phyloP scores from a whole-genome alignment of 208 protist genomes.

The Acanthamoeba triangularis region DNA sequence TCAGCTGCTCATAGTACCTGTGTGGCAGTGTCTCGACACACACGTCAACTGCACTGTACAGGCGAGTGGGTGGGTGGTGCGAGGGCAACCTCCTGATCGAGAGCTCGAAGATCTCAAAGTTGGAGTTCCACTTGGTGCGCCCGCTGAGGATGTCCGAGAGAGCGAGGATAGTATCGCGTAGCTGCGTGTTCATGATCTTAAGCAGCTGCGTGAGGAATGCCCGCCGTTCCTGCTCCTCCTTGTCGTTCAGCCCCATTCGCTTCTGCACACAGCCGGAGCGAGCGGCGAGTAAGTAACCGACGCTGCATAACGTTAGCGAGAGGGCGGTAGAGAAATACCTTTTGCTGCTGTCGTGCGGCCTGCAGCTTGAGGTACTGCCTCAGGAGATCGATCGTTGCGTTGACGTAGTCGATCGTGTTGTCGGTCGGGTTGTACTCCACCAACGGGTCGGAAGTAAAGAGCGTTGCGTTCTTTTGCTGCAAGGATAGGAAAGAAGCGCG shows the following conservation, averaged over 20 bases:
- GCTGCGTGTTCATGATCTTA: slow-evolving; percentile 36
- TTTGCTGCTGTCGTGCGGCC: slow-evolving; percentile 9
- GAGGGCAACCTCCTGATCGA: background rate
- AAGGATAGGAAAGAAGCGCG: no score
- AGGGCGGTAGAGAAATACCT: background rate
- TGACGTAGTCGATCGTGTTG: slow-evolving; percentile 69
- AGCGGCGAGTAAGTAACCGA: no score
- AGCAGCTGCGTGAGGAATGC: slow-evolving; percentile 57
- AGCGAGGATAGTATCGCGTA: slow-evolving; percentile 24
- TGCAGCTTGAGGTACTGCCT: slow-evolving; percentile 34
- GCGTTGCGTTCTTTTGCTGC: slow-evolving; percentile 32
- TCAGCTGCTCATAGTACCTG: slow-evolving; percentile 64
- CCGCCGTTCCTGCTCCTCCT: slow-evolving; percentile 20
- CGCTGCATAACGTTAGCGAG: background rate
- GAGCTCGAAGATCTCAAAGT: slow-evolving; percentile 71
- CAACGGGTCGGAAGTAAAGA: background rate
- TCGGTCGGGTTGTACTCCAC: slow-evolving; percentile 69
- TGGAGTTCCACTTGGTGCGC: background rate
- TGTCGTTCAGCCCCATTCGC: slow-evolving; percentile 8
- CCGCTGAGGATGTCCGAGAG: slow-evolving; percentile 18
- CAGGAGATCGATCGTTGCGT: background rate
- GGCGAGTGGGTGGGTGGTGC: no score
- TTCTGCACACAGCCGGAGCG: background rate
- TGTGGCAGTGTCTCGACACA: background rate
- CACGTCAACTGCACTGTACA: background rate